Evolutionary conservation across 768 basidiomycete genomes (phyloP), one percentile per base, ranked within the genome.

Genomic region (Chalciporus pseudorubinellus): DNA sequence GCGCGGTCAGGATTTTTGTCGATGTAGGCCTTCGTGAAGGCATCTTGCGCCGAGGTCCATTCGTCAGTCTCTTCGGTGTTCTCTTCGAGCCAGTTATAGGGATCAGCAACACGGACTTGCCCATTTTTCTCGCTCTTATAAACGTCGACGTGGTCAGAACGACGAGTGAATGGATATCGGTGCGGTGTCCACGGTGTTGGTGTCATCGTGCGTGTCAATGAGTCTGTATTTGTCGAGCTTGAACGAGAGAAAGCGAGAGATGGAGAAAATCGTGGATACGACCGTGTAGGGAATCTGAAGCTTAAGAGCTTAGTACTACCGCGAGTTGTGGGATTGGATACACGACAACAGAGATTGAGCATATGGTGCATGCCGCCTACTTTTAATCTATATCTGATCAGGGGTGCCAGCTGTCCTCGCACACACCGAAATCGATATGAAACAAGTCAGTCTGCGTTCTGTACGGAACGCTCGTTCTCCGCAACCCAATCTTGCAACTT

Each of bases 21-120:
- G 48, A 92, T 71, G 64, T 84, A 82, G 24, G 71, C 49, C 31
- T 79, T 76, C 14, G 85, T 85, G 58, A 78, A 83, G 9, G 61
- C 62, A 48, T 81, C 81, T 62, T 89, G 87, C 8, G 73, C 76
- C 21, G 77, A 72, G 2, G 75, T 82, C 86, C 87, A 89, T 34
- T 72, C 62, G 44, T 84, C 77, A 0, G 84, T 87, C 65, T 91
- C 87, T 16, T 77, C 69, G 22, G 77, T 74, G 57, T 83, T 66
- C 24, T 79, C 71, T 53, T 90, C 87, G 19, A 92, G 74, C 87
- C 89, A 91, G 39, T 78, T 70, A 70, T 89, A 89, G 6, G 89
- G 87, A 66, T 90, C 85, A 4, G 74, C 67, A 0, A 92, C 82
- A 34, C 70, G 70, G 36, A 90, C 84, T 47, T 81, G 62, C 20